These are phyloP conservation scores for Aspergillus amoenus DNA, from an alignment of 2,329 filamentous ascomycete genomes.

Conservation along the genomic window DNA sequence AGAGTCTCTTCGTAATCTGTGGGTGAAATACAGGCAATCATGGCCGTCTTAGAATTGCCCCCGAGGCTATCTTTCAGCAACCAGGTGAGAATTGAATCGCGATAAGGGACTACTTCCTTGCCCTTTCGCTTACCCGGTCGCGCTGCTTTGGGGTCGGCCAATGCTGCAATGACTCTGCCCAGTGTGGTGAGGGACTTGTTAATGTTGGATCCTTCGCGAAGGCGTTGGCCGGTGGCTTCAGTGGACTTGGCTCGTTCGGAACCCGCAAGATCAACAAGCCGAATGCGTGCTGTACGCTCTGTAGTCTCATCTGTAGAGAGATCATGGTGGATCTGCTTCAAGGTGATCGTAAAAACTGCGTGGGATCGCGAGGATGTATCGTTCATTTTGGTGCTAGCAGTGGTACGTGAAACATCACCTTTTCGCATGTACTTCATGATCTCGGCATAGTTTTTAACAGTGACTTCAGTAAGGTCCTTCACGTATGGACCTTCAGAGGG, in stretches of 20 bases:
- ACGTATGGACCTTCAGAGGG: conserved; percentile 95
- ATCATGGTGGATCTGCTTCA: conserved; percentile 98
- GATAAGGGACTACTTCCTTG: conserved; percentile 80
- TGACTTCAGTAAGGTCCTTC: conserved; percentile 91
- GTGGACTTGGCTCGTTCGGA: conserved; percentile 94
- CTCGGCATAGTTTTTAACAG: conserved; percentile 81
- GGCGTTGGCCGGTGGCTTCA: conserved; percentile 84
- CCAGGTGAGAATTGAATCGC: conserved; percentile 82
- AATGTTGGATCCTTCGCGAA: conserved; percentile 96
- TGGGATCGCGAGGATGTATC: conserved; percentile 96
- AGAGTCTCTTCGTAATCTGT: conserved; percentile 97
- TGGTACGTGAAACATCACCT: conserved; percentile 84
- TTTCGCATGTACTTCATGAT: conserved; percentile 87
- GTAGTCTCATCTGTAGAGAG: conserved; percentile 97
- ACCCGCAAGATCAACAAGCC: conserved; percentile 90
- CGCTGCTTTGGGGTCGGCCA: conserved; percentile 71
- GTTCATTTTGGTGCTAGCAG: conserved; percentile 97
- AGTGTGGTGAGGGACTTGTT: conserved; percentile 98
- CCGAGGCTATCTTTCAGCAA: conserved; percentile 93
- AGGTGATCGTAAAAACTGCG: conserved; percentile 94
- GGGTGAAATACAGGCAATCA: conserved; percentile 97
- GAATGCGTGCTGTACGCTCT: conserved; percentile 88
- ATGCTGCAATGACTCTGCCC: conserved; percentile 89
- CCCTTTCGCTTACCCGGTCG: conserved; percentile 57
- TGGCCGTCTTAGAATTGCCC: conserved; percentile 96